Evolutionary conservation across 768 basidiomycete species (phyloP), one percentile per base, ranked within the genome.

Genomic region (Panaeolus papilionaceus): DNA sequence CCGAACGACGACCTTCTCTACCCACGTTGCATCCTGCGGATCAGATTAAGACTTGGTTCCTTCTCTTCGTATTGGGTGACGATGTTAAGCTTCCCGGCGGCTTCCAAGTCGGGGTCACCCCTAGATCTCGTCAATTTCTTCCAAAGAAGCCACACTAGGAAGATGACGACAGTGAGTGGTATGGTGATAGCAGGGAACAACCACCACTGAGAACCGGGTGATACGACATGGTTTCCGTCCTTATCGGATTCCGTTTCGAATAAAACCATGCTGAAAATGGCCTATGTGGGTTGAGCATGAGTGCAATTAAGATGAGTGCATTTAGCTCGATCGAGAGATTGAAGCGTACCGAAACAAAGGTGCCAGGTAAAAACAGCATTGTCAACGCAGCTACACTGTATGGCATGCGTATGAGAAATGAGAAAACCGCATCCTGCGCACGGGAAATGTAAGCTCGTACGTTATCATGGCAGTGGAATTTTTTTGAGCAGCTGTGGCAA

Each of bases 381-480:
- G 68, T 64, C 23, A 69, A 37, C 9, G 65, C 65, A 18, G 68
- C 68, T 33, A 69, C 61, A 9, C 68, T 69, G 33, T 33, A 42
- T n/a, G 18, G 42, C 8, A 47, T 18, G 4, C n/a, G 37, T n/a
- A 51, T n/a, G 39, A 28, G 28, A 20, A 38, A 44, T 28, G 54
- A 37, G 54, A 28, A 58, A 58, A 5, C 33, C 33, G 54, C 26
- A 33, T 26, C 12, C 12, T 38, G 26, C 12, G 20, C n/a, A 69
- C 7, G 23, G 40, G 63, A 18, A 42, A 49, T 16, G 23, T 49
- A 20, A 16, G 14, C 5, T 12, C 65, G 33, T 66, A 69, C 68
- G 68, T 69, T 44, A 66, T 69, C 68, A 69, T 66, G 28, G 68
- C 61, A 3, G 68, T 66, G 20, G 65, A 66, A 28, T 64, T 65